These are phyloP conservation scores for Eutrema salsugineum DNA, from an alignment of 441 rosid genomes.

Conservation along the genomic window DNA sequence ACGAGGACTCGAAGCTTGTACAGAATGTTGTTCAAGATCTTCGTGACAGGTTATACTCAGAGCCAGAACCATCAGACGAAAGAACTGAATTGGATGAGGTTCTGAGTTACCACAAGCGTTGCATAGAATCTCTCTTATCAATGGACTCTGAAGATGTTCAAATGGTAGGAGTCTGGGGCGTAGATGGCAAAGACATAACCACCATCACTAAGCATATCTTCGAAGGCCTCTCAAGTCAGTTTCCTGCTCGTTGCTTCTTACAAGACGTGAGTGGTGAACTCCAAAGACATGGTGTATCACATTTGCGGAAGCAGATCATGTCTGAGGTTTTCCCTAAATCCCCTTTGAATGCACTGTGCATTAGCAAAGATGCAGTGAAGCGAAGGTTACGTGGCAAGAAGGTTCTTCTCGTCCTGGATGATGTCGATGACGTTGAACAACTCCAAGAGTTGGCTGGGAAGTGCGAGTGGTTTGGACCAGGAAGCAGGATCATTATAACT, in stretches of 20 bases:
- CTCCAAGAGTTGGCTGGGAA: constrained; percentile 12
- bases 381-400: constrained; percentile 9
- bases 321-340: not conserved
- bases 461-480: constrained; percentile 28
- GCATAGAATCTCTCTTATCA: not conserved
- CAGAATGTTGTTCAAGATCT: not conserved
- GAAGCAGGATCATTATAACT: constrained; percentile 36
- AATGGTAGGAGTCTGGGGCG: constrained; percentile 27
- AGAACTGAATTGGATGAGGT: not conserved
- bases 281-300: not conserved
- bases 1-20: constrained; percentile 9
- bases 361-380: not conserved
- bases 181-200: constrained; percentile 25
- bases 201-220: constrained; percentile 8
- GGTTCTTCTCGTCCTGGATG: constrained; percentile 21
- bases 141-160: constrained; percentile 1
- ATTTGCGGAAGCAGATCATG: not conserved
- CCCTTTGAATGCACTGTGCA: not conserved
- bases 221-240: not conserved
- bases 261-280: not conserved
- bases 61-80: not conserved
- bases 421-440: constrained; percentile 19
- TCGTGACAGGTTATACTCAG: not conserved
- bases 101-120: not conserved
- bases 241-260: not conserved